These are phyloP conservation scores for Lentithecium fluviatile DNA, from an alignment of 495 filamentous ascomycete species.

Conservation along the genomic window DNA sequence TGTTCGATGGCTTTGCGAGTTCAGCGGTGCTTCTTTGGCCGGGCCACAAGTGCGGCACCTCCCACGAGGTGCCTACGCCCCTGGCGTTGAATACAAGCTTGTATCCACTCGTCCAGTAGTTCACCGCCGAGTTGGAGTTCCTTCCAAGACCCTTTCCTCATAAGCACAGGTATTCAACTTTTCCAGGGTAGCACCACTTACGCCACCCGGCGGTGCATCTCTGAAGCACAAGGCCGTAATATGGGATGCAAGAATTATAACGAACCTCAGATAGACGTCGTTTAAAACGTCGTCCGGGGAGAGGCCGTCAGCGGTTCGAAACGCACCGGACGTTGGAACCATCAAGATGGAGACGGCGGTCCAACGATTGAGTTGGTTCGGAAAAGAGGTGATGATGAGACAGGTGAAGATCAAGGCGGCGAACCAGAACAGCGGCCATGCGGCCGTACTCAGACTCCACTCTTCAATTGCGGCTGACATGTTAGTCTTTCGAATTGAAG, in stretches of 20 bases:
- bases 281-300: neutral
- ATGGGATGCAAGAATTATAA: neutral
- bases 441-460: neutral
- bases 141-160: neutral
- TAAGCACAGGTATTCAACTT: no score
- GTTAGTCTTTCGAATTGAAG: no score
- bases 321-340: neutral
- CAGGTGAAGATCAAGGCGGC: neutral
- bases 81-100: constrained; percentile 10
- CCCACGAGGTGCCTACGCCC: constrained; percentile 7
- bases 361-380: neutral
- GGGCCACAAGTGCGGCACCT: constrained; percentile 1
- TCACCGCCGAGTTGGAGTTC: neutral
- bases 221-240: neutral
- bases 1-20: neutral
- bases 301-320: neutral
- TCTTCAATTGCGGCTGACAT: neutral
- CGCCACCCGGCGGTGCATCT: neutral
- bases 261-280: neutral
- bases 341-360: constrained; percentile 6
- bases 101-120: neutral
- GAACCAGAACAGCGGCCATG: neutral
- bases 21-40: neutral
- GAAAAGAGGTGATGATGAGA: neutral
- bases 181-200: neutral